Base-by-base conservation (phyloP, 148 eudicot genomes). In the Diospyros kaki region DNA sequence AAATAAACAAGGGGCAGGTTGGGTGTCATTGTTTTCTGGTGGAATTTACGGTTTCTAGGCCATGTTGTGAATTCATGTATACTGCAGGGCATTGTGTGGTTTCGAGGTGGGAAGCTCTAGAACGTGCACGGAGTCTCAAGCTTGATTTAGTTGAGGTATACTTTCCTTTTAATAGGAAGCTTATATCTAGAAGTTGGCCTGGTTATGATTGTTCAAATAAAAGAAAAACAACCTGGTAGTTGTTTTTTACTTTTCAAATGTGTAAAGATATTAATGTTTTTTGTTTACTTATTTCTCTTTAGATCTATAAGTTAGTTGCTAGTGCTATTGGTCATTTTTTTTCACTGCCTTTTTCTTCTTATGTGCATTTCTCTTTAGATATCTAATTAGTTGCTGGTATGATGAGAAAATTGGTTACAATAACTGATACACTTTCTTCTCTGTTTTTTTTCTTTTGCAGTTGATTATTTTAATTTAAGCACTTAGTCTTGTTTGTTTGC, bases 121-220 rank as follows among this genome's bases (percentile, higher is more conserved):
- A 71, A 15, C 92, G 84, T 71, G 98, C 96, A 61, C 80, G 56
- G 64, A 48, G 40, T 8, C 87, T 81, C 62, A 42, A 81, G 8
- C 81, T 83, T 75, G 98, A 93, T 66, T 84, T 93, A 81, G 92
- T 93, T 62, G 94, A 91, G 98, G 98, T 93, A 80, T 75, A 54
- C 62, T 58, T 69, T 66, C 66, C 45, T 13, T 75, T 73, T 59
- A 0, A 9, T 58, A 38, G 28, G n/a, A 50, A 59, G 38, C 63
- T 68, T 43, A 60, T 52, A n/a, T 46, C 5, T 28, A 48, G 44
- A 39, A 59, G 15, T 59, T 48, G 6, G 14, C 48, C 3, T 12
- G 12, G 1, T n/a, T 15, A 42, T 13, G 40, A 5, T 69, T 39
- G 54, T 5, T 51, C 13, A 38, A 38, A 51, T 68, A 6, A 51